These are phyloP conservation scores for Gautieria morchelliformis DNA, from an alignment of 768 basidiomycete species.

Conservation along the genomic window DNA sequence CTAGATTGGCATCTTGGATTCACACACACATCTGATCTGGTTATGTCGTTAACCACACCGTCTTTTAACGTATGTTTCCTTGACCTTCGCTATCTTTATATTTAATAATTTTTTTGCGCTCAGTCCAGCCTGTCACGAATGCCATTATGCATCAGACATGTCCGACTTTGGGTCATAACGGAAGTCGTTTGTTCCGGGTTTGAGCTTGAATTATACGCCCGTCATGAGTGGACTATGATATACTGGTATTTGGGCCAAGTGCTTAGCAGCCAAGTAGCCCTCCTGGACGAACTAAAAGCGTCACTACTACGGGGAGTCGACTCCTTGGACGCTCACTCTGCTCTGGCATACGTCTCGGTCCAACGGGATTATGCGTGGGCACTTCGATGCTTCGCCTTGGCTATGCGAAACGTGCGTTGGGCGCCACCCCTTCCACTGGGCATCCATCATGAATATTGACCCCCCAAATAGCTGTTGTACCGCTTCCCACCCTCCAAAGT, in stretches of 20 bases:
- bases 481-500: conserved; percentile 40
- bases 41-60: background rate
- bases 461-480: background rate
- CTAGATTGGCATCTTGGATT: conserved; percentile 48
- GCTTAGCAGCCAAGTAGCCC: conserved; percentile 36
- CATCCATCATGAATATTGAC: background rate
- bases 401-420: conserved; percentile 42
- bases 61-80: conserved; percentile 15
- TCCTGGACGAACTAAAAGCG: conserved; percentile 2
- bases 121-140: conserved; percentile 24
- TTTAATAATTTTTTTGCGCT: background rate
- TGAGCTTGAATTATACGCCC: conserved; percentile 62
- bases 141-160: conserved; percentile 41
- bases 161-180: conserved; percentile 49
- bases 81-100: background rate
- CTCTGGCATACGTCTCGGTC: background rate
- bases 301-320: background rate
- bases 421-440: background rate
- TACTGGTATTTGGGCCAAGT: conserved; percentile 66
- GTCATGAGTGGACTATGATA: conserved; percentile 60
- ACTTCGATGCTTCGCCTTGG: conserved; percentile 44
- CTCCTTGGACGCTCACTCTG: background rate
- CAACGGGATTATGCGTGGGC: conserved; percentile 46
- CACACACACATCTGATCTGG: background rate
- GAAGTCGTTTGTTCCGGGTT: conserved; percentile 71